Evolutionary conservation across 768 basidiomycete genomes (phyloP).

Genomic region (Suillus lakei): DNA sequence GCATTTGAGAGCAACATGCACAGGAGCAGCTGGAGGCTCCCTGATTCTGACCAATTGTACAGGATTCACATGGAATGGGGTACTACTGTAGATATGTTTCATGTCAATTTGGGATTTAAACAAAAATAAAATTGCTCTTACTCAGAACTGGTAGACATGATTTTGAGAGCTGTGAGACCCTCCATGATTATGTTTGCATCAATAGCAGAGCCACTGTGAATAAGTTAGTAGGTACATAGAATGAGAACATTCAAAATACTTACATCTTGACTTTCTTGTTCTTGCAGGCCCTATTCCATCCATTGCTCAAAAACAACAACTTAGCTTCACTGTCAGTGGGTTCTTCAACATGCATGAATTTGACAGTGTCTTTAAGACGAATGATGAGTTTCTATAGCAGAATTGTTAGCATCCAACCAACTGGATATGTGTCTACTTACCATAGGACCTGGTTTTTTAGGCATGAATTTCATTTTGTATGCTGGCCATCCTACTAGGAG

Average conservation of each 20-base stretch:
- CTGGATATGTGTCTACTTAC: neutral
- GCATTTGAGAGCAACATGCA: neutral
- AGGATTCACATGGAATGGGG: neutral
- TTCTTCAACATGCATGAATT: neutral
- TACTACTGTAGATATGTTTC: neutral
- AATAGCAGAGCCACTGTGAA: neutral
- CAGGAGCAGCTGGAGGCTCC: neutral
- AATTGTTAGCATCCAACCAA: neutral
- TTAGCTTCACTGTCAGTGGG: neutral
- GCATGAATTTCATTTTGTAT: conserved; percentile 3
- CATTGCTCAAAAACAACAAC: neutral
- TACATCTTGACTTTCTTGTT: neutral
- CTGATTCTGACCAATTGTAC: neutral
- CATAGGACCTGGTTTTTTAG: conserved; percentile 6
- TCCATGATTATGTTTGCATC: neutral
- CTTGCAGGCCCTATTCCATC: neutral
- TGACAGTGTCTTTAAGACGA: neutral
- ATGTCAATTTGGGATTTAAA: neutral
- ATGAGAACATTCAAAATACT: neutral
- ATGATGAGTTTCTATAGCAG: neutral
- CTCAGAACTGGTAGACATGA: neutral
- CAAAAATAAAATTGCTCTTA: neutral
- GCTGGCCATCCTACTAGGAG: conserved; percentile 7
- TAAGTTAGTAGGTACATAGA: neutral
- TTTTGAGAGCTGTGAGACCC: neutral